Base-by-base conservation (phyloP, 2,329 filamentous ascomycete genomes). In the Davidsoniella australis region DNA sequence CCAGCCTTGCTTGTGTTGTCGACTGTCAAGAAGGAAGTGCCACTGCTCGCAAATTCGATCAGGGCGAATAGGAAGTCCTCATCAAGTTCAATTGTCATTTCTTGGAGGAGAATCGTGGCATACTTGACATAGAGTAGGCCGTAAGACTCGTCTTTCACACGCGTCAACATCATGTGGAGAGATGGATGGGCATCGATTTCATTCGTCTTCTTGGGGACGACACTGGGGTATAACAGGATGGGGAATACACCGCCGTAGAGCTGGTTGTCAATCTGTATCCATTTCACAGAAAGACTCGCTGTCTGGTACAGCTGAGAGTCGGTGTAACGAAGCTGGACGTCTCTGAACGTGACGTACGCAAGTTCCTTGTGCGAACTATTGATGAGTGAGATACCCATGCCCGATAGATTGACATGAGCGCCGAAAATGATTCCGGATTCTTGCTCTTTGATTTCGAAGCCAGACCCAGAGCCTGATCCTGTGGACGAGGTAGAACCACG, bases 181-280 rank as follows among this genome's bases (percentile, higher is more conserved):
- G 93, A 96, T 0, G 91, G 91, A 64, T 96, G 91, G 1, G 88
- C 82, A 55, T 96, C 91, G 61, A 94, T 91, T 63, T 98, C 91
- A 60, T 91, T 88, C 36, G 86, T 87, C 55, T 87, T 91, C 72
- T 96, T 96, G 0, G 91, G 89, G 14, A 98, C 91, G 8, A 98
- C 91, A 64, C 88, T 95, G 5, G 91, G 91, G 62, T 98, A 98
- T 51, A 98, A 71, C 26, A 98, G 78, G 66, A 98, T 94, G 0
- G 91, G 91, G 71, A 98, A 98, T 57, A 98, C 88, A 23, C 93
- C 91, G 24, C 93, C 93, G 59, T 98, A 98, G 12, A 98, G 76
- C 63, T 98, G 91, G 58, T 98, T 98, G 65, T 98, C 91, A 57
- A 98, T 85, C 64, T 98, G 91, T 24, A 98, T 91, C 93, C 93